phyloP scores from a whole-genome alignment of 257 asterid species.

The Lantana camara region DNA sequence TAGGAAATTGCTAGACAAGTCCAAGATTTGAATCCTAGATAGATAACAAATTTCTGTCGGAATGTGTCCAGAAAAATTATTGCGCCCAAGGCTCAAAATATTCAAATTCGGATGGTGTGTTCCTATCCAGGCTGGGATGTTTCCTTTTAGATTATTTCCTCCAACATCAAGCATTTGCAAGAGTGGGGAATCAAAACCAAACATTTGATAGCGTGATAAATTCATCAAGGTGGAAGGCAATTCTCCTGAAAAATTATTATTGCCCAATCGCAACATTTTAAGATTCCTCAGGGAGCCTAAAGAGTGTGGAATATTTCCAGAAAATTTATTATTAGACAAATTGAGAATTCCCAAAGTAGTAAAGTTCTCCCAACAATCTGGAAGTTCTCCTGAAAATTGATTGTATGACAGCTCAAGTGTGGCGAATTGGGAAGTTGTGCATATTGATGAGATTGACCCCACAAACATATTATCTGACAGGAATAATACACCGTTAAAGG shows the following conservation, averaged over 20 bases:
- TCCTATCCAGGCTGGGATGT: conserved; percentile 27
- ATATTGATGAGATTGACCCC: conserved; percentile 25
- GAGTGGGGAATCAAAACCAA: background rate
- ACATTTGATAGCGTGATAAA: background rate
- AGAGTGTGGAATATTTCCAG: conserved; percentile 18
- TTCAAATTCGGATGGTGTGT: background rate
- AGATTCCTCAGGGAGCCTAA: conserved; percentile 21
- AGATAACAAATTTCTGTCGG: conserved; percentile 23
- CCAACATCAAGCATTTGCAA: conserved; percentile 12
- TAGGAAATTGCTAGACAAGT: conserved; percentile 25
- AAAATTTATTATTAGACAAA: conserved; percentile 28
- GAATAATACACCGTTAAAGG: background rate
- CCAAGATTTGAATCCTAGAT: conserved; percentile 28
- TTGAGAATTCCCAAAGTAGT: background rate
- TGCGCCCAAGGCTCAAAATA: conserved; percentile 12
- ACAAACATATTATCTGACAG: conserved; percentile 27
- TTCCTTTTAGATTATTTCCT: conserved; percentile 19
- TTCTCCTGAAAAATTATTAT: conserved; percentile 13
- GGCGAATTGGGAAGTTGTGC: background rate
- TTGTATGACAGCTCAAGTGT: conserved; percentile 28
- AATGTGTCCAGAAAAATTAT: conserved; percentile 30
- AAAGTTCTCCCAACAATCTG: conserved; percentile 28
- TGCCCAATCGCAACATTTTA: background rate
- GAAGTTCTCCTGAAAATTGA: conserved; percentile 26
- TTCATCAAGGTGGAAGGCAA: conserved; percentile 18